These are phyloP conservation scores for Ceratobasidium sp. DNA, from an alignment of 1,284 basidiomycete genomes.

Conservation along the genomic window DNA sequence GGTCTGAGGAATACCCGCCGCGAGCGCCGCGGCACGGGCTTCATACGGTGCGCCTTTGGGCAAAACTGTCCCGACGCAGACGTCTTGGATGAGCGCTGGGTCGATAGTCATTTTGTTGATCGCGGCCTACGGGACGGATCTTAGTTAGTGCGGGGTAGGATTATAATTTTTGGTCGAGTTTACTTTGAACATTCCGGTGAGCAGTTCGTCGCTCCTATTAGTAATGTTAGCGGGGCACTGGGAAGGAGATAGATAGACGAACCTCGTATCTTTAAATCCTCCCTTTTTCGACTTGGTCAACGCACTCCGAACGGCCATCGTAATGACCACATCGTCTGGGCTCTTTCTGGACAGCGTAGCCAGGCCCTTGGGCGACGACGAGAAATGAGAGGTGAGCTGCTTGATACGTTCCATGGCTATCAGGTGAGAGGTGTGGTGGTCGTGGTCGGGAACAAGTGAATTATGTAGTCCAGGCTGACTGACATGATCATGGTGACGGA, in stretches of 20 bases:
- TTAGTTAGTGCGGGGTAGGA: neutral
- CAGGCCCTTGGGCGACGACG: constrained; percentile 60
- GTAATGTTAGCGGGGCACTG: constrained; percentile 11
- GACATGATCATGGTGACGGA: constrained; percentile 26
- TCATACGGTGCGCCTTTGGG: constrained; percentile 73
- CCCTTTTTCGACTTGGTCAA: constrained; percentile 84
- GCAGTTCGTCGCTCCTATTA: constrained; percentile 76
- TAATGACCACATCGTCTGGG: constrained; percentile 86
- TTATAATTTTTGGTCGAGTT: constrained; percentile 38
- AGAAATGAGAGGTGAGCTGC: constrained; percentile 73
- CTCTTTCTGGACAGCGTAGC: constrained; percentile 68
- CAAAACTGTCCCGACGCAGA: constrained; percentile 78
- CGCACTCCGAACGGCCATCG: constrained; percentile 84
- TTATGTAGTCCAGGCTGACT: constrained; percentile 34
- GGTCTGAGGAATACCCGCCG: constrained; percentile 82
- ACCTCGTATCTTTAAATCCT: constrained; percentile 75
- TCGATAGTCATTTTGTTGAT: constrained; percentile 74
- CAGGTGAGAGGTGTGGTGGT: neutral
- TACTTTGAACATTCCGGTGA: constrained; percentile 82
- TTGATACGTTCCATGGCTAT: constrained; percentile 65
- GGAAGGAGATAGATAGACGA: neutral
- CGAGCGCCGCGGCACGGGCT: constrained; percentile 81
- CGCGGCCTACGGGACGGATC: constrained; percentile 64
- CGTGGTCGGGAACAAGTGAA: neutral
- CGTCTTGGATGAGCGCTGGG: constrained; percentile 78